These are phyloP conservation scores for Eutypella sp. DNA, from an alignment of 2,329 filamentous ascomycete genomes.

Conservation along the genomic window DNA sequence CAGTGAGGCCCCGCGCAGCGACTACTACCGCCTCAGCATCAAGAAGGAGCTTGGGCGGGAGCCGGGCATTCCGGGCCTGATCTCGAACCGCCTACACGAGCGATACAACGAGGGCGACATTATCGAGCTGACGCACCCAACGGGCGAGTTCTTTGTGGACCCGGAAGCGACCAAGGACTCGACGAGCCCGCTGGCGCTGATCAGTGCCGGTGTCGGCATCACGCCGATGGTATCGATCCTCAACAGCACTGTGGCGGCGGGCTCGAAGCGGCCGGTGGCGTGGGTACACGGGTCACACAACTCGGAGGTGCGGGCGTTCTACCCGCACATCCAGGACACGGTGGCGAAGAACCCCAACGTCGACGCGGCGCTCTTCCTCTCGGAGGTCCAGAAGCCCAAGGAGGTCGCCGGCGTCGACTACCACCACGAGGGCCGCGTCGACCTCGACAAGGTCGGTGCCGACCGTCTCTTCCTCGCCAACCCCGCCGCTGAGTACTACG, in stretches of 20 bases:
- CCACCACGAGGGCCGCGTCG: conserved; percentile 52
- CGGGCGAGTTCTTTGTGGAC: conserved; percentile 60
- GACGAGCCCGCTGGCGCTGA: conserved; percentile 51
- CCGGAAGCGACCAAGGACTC: conserved; percentile 24
- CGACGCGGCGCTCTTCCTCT: conserved; percentile 53
- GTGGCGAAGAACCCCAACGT: conserved; percentile 42
- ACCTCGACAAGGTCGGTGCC: conserved; percentile 50
- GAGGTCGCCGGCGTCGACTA: conserved; percentile 51
- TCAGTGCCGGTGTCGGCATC: conserved; percentile 65
- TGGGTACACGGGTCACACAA: conserved; percentile 60
- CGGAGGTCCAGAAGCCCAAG: conserved; percentile 37
- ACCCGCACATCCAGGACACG: conserved; percentile 39
- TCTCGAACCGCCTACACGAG: conserved; percentile 50
- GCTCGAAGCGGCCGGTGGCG: conserved; percentile 43
- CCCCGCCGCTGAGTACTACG: conserved; percentile 57
- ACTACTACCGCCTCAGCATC: conserved; percentile 68
- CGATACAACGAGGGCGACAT: conserved; percentile 44
- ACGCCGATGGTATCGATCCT: conserved; percentile 64
- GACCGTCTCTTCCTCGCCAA: conserved; percentile 53
- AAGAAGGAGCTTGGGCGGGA: conserved; percentile 53
- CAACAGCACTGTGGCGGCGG: conserved; percentile 34
- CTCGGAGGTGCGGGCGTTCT: conserved; percentile 50
- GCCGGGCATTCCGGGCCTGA: conserved; percentile 37
- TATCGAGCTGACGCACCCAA: conserved; percentile 51
- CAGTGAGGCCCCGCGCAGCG: conserved; percentile 48